Evolutionary conservation across 2,329 filamentous ascomycete species (phyloP), one percentile per base, ranked within the genome.

Genomic region (Aspergillaceae sp.): DNA sequence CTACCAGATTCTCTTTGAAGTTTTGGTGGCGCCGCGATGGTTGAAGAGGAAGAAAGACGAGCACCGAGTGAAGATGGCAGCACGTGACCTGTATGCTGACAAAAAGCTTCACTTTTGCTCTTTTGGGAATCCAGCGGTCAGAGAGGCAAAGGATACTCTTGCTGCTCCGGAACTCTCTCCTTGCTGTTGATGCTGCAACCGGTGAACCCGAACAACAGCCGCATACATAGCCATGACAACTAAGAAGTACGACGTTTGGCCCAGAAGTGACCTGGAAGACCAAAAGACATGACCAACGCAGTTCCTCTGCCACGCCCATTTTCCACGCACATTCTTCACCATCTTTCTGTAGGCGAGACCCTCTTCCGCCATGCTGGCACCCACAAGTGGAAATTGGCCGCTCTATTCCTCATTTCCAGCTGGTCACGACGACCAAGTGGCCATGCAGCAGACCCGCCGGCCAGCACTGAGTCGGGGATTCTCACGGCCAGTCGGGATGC

Each of bases 391-490:
- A 36, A 36, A 36, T 19, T n/a, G 34, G 19, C 19, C 19, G 19
- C 19, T 19, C 19, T 19, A 19, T 19, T 19, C 19, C 19, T 32
- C 30, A 6, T 32, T 32, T 32, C 30, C 30, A 51, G 48, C 46
- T 41, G 45, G 50, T 42, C 35, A 19, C 30, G 37, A 45, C 42
- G 53, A 53, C 51, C 54, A 56, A 54, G 53, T 57, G 55, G 54
- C 52, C 54, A 49, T 57, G 55, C 55, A 56, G 55, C 41, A 51
- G 56, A 53, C 52, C 50, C 52, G 54, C 53, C 41, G 50, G 54
- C 55, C 55, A 57, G 49, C 53, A 48, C 40, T 41, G 36, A 38
- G 27, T 6, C 36, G 36, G 19, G 10, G 26, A 19, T 26, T 8
- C 26, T 38, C 27, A 27, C 11, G 26, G 36, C 36, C 36, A 38